Evolutionary conservation across 2,329 filamentous ascomycete species (phyloP), one percentile per base, ranked within the genome.

Genomic region (Teratosphaeria pseudoeucalypti): DNA sequence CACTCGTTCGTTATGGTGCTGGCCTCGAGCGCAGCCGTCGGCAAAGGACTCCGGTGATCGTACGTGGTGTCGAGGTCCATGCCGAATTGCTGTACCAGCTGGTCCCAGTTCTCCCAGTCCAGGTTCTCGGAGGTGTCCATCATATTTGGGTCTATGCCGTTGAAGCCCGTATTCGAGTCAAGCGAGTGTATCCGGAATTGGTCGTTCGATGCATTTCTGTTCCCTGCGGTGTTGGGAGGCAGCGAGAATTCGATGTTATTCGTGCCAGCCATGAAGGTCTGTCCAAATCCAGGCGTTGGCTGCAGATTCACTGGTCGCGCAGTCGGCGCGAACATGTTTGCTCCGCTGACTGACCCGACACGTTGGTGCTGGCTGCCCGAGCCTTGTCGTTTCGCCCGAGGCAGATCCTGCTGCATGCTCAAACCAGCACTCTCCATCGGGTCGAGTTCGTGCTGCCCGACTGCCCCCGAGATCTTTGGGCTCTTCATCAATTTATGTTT

Each of bases 101-200:
- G 75, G 53, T 79, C 77, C 75, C 77, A 80, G 43, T 71, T 74
- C 49, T 77, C 72, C 78, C 78, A 80, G 56, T 79, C 75, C 62
- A 79, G 59, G 37, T 72, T 75, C 12, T 68, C 71, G 1, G 70
- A 72, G 6, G 72, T 71, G 26, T 76, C 75, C 63, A 76, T 69
- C 16, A 71, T 61, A 0, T 65, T 66, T 54, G 64, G 23, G 63
- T 62, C 47, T 60, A 66, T 61, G 16, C 9, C 10, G 52, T 70
- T 57, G 7, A 62, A 57, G 34, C 62, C 61, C 5, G 14, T 16
- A 12, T 61, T 58, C 1, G 65, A 64, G 23, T 71, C 68, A 16
- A 71, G 62, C 1, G 67, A 65, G 37, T 68, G 62, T 54, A 67
- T 63, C 54, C 64, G 66, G 9, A 29, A 32, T 10, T 32, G 53